Evolutionary conservation across 768 basidiomycete species (phyloP), one percentile per base, ranked within the genome.

Genomic region (Podaxis mareebaensis): DNA sequence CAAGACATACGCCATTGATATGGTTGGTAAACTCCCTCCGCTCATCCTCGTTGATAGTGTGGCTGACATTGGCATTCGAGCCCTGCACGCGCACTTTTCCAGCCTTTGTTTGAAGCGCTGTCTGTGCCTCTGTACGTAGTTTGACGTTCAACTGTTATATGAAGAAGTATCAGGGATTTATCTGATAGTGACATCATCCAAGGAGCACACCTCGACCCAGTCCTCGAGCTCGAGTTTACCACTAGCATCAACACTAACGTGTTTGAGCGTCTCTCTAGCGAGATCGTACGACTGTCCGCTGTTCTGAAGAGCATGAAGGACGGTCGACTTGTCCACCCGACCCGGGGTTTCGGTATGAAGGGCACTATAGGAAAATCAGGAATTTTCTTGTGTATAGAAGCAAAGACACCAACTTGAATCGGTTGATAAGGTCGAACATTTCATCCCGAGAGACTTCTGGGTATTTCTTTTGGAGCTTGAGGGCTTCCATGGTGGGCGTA

Each of bases 41-140:
- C 73, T 98, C 96, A 73, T 99, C 96, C 75, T 98, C 94, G 78
- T 97, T 97, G 77, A 99, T 90, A 38, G 96, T 96, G 78, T 98
- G 96, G 76, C 91, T 93, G 66, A 94, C 93, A 76, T 96, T 97
- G 58, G 93, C 91, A 68, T 93, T 97, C 3, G 95, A 94, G 62
- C 96, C 96, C 72, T 94, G 88, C 24, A 98, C 93, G 1, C 93
- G 93, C 64, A 98, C 93, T 72, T 95, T 96, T 15, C 96, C 96
- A 20, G 88, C 89, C 69, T 85, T 89, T 10, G 87, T 88, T 7
- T 83, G 80, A 17, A 85, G 64, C 72, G 82, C 67, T 69, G 76
- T 67, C 73, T 77, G 72, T 55, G 80, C 64, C 70, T 85, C 81
- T 3, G 84, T 79, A 65, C 81, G 82, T 62, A 95, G 84, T 75